Base-by-base conservation (phyloP, 805 yeast genomes). In the Scheffersomyces spartinae region DNA sequence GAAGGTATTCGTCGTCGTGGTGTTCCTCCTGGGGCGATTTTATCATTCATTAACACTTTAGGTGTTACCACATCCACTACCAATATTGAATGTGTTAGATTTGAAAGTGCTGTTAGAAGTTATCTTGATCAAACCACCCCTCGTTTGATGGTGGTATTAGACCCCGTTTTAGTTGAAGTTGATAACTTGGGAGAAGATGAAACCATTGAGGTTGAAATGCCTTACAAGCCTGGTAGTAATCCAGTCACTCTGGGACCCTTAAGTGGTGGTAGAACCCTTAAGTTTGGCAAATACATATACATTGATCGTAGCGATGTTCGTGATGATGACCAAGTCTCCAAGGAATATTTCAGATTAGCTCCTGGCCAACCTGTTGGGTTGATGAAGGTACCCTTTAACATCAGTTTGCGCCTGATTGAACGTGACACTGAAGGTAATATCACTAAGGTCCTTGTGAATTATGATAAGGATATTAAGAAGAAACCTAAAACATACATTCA, bases 1-100 rank as follows among this genome's bases (percentile, higher is more conserved):
- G 98, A 85, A 41, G 95, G 91, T 26, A 74, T 91, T 33, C 78
- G 84, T 49, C 80, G 99, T 52, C 82, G 99, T 49, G 99, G 99
- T 61, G 77, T 91, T 6, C 99, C 99, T 39, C 98, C 99, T 8
- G 96, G 97, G 23, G 96, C 97, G 15, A 83, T 91, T 49, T 66
- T 91, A 48, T 71, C 85, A 17, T 91, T 91, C 51, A 81, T 91
- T 45, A 83, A 86, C 51, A 88, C 95, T 23, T 68, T 91, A 40
- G 99, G 99, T 45, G 98, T 91, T 29, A 91, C 98, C 21, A 91
- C 97, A 2, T 68, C 88, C 23, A 80, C 86, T 23, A 77, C 95
- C 21, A 84, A 83, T 46, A 91, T 91, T 48, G 97, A 91, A 63
- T 79, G 71, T 11, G 71, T 73, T 7, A 68, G 98, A 50, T 85